Evolutionary conservation across 2,329 filamentous ascomycete genomes (phyloP), one percentile per base, ranked within the genome.

Genomic region (Ophiostoma pallidulum): DNA sequence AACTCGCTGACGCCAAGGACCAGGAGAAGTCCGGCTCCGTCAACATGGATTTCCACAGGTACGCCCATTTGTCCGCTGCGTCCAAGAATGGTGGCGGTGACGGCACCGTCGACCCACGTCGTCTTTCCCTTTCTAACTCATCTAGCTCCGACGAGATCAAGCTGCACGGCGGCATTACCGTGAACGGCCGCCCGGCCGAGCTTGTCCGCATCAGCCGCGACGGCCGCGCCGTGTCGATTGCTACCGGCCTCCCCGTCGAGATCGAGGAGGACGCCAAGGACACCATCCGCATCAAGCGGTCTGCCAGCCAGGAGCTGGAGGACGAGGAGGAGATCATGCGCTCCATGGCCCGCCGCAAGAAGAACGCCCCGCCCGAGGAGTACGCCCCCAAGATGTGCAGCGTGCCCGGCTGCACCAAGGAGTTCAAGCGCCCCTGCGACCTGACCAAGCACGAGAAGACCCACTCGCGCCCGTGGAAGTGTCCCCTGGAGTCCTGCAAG

Each of bases 381-480:
- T 80, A 91, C 42, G 81, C 86, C 41, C 84, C 79, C 48, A 82
- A 91, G 67, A 80, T 79, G 58, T 94, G 88, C 72, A 75, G 76
- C 53, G 78, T 89, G 61, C 71, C 72, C 5, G 78, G 78, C 35
- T 97, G 91, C 69, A 81, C 79, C 65, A 96, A 95, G 69, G 80
- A 91, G 65, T 97, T 97, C 72, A 94, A 92, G 68, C 83, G 92
- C 53, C 88, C 88, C n/a, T 97, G 92, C 66, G 92, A 98, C 64
- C 72, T 97, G 50, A 96, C 89, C 56, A 97, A 97, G 73, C 92
- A 98, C 67, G 86, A 94, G 70, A 98, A 97, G 74, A 97, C 91
- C 0, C 92, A 98, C 65, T 89, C 87, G 48, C 86, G 92, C 31
- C 92, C 91, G 9, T 96, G 86, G 85, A 98, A 98, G 72, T 98